These are phyloP conservation scores for Eucalyptus melliodora DNA, from an alignment of 345 rosid genomes.

Conservation along the genomic window DNA sequence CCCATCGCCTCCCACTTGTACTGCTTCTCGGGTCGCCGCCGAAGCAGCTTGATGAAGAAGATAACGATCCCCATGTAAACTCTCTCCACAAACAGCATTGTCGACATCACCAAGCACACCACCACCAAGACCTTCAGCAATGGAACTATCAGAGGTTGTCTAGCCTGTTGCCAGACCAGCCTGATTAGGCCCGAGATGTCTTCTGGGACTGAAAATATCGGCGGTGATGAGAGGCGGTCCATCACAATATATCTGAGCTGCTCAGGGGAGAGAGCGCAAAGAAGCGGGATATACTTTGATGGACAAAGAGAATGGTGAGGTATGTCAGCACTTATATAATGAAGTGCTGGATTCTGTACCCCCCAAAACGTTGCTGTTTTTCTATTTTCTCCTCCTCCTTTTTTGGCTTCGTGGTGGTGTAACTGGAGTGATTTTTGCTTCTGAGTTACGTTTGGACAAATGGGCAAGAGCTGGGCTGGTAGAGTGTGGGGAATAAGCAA, in stretches of 20 bases:
- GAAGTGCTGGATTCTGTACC: not conserved
- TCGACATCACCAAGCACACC: conserved; percentile 42
- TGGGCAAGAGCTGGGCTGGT: not conserved
- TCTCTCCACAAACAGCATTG: conserved; percentile 45
- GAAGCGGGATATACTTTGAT: not conserved
- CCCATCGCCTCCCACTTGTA: conserved; percentile 48
- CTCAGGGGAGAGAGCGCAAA: not conserved
- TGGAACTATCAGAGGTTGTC: conserved; percentile 47
- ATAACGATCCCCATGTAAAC: conserved; percentile 53
- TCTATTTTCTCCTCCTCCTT: not conserved
- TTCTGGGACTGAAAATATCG: not conserved
- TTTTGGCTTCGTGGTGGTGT: not conserved
- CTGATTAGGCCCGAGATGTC: not conserved
- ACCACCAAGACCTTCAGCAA: conserved; percentile 22
- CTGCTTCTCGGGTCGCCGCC: conserved; percentile 31
- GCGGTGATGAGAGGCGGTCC: not conserved
- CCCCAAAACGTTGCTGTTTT: not conserved
- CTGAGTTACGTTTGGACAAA: not conserved
- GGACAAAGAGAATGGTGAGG: not conserved
- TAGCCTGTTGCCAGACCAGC: conserved; percentile 41
- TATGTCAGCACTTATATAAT: not conserved
- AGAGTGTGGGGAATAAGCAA: not conserved
- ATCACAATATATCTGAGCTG: not conserved
- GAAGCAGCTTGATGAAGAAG: conserved; percentile 20
- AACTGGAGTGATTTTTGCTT: not conserved